Evolutionary conservation across 2,329 filamentous ascomycete species (phyloP), one percentile per base, ranked within the genome.

Genomic region (Diaporthe humulicola): DNA sequence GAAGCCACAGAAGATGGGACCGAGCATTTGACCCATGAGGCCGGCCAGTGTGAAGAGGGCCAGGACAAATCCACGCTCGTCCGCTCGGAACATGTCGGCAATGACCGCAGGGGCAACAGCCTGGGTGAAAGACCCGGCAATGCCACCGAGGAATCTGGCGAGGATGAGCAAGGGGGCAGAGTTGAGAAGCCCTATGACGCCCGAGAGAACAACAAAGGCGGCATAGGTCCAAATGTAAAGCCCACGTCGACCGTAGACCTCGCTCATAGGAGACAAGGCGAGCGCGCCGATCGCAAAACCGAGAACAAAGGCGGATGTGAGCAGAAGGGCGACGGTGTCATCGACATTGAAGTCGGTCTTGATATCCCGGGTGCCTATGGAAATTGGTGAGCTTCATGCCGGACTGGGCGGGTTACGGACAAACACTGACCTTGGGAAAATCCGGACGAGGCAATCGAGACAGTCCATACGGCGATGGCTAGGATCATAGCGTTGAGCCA

Each of bases 101-200:
- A 92, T 89, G 19, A 91, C 89, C 69, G 90, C 91, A 2, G 90
- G 90, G 1, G 89, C 88, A 78, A 92, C 92, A 45, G 90, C 92
- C 76, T 93, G 84, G 6, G 90, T 89, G 9, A 89, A 90, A 0
- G 89, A 89, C 17, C 90, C 91, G 78, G 92, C 92, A 10, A 89
- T 83, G 56, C 91, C 90, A 12, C 89, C 89, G 71, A 94, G 90
- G 84, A 94, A 94, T 52, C 84, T 88, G 40, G 93, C 86, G 48
- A 93, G 86, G 36, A 94, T 83, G 4, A 94, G 83, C 0, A 89
- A 88, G 76, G 85, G 83, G 64, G 91, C 90, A 77, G 90, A 92
- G 76, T 89, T 83, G 1, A 89, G 84, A 2, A 89, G 90, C 0
- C 90, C 89, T 22, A 87, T 87, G n/a, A 87, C 91, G 54, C 88